Percentiles rank a stretch among this genome's conserved stretches.
These are phyloP conservation scores for Podaxis rugospora DNA, from an alignment of 768 basidiomycete species.

Conservation along the genomic window DNA sequence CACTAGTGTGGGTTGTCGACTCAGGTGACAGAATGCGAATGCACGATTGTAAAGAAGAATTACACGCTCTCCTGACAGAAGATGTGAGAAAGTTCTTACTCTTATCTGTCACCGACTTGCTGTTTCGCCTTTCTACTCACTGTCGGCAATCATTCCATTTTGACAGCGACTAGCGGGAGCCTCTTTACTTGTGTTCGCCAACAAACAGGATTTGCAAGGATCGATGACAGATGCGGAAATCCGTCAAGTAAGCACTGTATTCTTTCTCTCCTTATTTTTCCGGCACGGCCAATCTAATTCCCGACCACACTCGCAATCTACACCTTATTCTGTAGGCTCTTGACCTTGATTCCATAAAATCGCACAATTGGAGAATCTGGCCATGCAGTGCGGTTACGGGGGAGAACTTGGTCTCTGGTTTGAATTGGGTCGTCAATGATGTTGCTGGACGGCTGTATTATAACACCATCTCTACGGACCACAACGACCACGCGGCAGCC, in stretches of 20 bases:
- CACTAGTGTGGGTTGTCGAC: conserved; percentile 98
- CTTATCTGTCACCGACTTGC: conserved; percentile 9
- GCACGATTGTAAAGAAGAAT: conserved; percentile 83
- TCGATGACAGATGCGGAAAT: conserved; percentile 84
- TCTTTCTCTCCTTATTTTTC: conserved; percentile 15
- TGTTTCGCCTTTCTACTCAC: conserved; percentile 8
- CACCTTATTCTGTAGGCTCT: conserved; percentile 51
- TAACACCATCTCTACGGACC: conserved; percentile 38
- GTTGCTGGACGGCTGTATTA: conserved; percentile 88
- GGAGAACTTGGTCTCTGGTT: conserved; percentile 73
- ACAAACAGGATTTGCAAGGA: conserved; percentile 93
- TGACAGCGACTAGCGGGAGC: conserved; percentile 89
- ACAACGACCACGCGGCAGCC: background rate
- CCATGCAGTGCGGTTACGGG: conserved; percentile 93
- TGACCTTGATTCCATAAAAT: conserved; percentile 73
- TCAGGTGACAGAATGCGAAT: conserved; percentile 89
- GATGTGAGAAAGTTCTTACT: conserved; percentile 56
- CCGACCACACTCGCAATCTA: conserved; percentile 13
- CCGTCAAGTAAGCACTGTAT: conserved; percentile 55
- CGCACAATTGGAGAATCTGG: conserved; percentile 88
- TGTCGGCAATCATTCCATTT: conserved; percentile 21
- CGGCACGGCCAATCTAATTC: background rate
- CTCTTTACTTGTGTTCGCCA: conserved; percentile 92
- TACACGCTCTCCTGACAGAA: conserved; percentile 82
- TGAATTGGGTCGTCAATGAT: conserved; percentile 91